Conservation (phyloP, 495 filamentous ascomycete species). For the Podospora pseudopauciseta region DNA sequence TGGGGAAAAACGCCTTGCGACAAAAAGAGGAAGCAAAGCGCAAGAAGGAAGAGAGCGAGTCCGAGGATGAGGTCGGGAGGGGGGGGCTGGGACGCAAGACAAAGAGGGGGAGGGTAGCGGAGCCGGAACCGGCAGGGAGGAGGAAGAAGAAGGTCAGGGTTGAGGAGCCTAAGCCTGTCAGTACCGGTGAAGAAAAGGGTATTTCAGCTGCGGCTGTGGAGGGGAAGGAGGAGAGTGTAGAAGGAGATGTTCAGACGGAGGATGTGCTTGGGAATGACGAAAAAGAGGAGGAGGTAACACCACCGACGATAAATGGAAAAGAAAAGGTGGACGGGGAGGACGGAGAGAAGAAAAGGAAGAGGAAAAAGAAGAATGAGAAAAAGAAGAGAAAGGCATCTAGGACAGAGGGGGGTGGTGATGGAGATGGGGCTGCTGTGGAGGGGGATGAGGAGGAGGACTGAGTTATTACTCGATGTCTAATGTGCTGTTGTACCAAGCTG, state of each 20-base stretch:
- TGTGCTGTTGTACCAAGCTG: neutral
- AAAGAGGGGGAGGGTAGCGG: neutral
- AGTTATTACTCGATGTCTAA: neutral
- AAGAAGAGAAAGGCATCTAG: neutral
- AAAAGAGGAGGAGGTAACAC: neutral
- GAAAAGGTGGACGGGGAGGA: neutral
- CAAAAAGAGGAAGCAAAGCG: neutral
- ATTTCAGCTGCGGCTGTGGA: neutral
- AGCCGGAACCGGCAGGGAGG: neutral
- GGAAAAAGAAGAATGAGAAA: conserved; percentile 1
- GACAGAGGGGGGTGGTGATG: neutral
- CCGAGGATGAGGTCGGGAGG: neutral
- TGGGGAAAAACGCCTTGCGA: neutral
- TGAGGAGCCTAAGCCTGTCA: neutral
- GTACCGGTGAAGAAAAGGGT: neutral
- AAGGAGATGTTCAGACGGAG: too few species aligned
- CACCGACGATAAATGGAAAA: neutral
- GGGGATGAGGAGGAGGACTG: neutral
- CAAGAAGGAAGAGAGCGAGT: neutral
- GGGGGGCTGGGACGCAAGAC: neutral
- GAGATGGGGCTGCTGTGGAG: neutral
- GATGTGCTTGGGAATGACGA: too few species aligned
- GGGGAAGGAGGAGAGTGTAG: neutral
- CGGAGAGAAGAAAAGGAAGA: neutral
- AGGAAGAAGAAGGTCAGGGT: neutral